Conservation (phyloP, 257 asterid species). For the Solanum chilense region DNA sequence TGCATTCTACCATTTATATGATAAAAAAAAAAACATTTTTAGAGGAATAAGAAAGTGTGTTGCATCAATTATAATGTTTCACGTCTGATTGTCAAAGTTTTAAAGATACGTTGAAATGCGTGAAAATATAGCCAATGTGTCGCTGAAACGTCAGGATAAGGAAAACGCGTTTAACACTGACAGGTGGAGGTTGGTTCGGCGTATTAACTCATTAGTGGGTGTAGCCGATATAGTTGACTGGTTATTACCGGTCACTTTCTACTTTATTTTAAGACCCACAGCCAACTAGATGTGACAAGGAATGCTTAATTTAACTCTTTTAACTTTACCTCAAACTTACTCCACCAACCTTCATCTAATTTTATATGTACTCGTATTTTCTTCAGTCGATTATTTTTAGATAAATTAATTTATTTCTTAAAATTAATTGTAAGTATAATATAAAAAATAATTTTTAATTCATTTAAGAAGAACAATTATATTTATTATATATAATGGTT, state of each 20-base stretch:
- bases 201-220: not conserved
- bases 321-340: not conserved
- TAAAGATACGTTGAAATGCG: not conserved
- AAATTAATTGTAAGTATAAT: too few species aligned
- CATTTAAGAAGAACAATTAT: too few species aligned
- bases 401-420: too few species aligned
- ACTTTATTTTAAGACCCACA: not conserved
- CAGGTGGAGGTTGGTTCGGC: slow-evolving; percentile 6
- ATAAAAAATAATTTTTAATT: too few species aligned
- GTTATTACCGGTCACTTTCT: slow-evolving; percentile 9
- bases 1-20: too few species aligned
- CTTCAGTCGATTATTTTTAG: too few species aligned
- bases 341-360: not conserved
- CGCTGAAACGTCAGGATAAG: not conserved
- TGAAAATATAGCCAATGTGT: not conserved
- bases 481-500: too few species aligned
- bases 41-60: not conserved
- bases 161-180: not conserved
- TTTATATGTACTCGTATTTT: not conserved
- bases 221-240: not conserved
- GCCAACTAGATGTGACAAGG: not conserved
- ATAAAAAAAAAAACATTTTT: too few species aligned
- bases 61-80: too few species aligned
- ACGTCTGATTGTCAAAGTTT: not conserved
- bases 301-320: not conserved